These are phyloP conservation scores for Suhomyces terraborum DNA, from an alignment of 1,139 yeast genomes.

Conservation along the genomic window DNA sequence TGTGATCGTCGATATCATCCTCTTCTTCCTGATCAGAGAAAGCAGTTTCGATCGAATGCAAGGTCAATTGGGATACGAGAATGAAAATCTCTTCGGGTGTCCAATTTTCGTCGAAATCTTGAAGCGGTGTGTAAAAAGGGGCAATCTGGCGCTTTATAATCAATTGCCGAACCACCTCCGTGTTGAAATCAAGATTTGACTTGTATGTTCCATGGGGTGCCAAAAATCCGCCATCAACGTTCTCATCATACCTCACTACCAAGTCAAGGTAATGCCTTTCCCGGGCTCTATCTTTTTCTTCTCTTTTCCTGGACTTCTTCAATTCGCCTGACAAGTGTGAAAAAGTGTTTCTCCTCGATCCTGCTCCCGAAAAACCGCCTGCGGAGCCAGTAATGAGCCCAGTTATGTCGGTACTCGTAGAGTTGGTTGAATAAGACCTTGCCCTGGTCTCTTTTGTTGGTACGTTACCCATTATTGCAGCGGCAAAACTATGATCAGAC, in stretches of 20 bases:
- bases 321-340: conserved; percentile 23
- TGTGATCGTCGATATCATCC: conserved; percentile 55
- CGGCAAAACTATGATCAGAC: no score
- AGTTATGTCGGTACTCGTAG: conserved; percentile 14
- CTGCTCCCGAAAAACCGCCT: conserved; percentile 3
- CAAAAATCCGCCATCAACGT: conserved; percentile 75
- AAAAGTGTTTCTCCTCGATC: conserved; percentile 24
- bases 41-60: conserved; percentile 63
- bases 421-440: conserved; percentile 23
- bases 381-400: conserved; percentile 15
- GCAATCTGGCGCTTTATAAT: conserved; percentile 67
- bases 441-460: conserved; percentile 54
- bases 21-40: conserved; percentile 56
- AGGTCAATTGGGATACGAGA: conserved; percentile 52
- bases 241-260: conserved; percentile 59
- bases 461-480: conserved; percentile 56
- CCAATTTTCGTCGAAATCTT: conserved; percentile 79
- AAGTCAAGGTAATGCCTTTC: conserved; percentile 58
- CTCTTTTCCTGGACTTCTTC: conserved; percentile 35
- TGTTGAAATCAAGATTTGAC: conserved; percentile 71
- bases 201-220: conserved; percentile 90
- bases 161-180: conserved; percentile 65
- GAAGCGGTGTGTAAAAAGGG: conserved; percentile 89
- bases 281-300: conserved; percentile 53
- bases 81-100: conserved; percentile 66